Evolutionary conservation across 2,329 filamentous ascomycete species (phyloP).

Genomic region (Macrophomina tecta): DNA sequence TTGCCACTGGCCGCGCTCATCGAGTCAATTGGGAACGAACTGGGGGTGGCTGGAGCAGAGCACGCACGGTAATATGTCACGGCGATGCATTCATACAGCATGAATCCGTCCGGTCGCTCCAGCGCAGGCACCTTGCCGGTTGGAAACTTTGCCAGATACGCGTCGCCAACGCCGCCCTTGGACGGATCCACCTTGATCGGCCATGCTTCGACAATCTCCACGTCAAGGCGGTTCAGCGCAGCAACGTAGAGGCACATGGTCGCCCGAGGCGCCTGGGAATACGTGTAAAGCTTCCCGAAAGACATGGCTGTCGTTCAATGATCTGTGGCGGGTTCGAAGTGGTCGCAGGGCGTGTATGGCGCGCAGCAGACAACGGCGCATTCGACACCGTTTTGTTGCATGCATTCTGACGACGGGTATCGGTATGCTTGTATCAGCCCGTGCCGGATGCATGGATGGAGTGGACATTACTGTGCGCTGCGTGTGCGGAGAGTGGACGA

Average conservation of each 20-base stretch:
- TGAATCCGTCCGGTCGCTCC: constrained; percentile 55
- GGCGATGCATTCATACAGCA: constrained; percentile 53
- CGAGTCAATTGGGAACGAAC: not conserved
- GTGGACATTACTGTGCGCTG: too few relatives aligned
- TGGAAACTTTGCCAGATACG: constrained; percentile 59
- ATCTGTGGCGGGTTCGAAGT: not conserved
- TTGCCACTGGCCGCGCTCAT: not conserved
- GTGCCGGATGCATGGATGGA: too few relatives aligned
- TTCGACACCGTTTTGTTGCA: too few relatives aligned
- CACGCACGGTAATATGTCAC: constrained; percentile 49
- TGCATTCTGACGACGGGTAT: too few relatives aligned
- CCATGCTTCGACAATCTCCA: constrained; percentile 34
- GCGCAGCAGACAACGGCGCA: not conserved
- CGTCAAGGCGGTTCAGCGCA: constrained; percentile 35
- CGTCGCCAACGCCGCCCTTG: constrained; percentile 51
- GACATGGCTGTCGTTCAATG: not conserved
- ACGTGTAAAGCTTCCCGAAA: constrained; percentile 7
- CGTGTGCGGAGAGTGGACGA: too few relatives aligned
- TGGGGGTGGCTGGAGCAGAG: not conserved
- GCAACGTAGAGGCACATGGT: constrained; percentile 34
- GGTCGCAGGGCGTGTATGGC: not conserved
- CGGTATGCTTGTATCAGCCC: too few relatives aligned
- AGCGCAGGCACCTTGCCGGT: constrained; percentile 59
- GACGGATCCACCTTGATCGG: constrained; percentile 43
- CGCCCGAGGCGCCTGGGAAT: constrained; percentile 27